phyloP scores from a whole-genome alignment of 495 filamentous ascomycete species.

The Amniculicola lignicola region DNA sequence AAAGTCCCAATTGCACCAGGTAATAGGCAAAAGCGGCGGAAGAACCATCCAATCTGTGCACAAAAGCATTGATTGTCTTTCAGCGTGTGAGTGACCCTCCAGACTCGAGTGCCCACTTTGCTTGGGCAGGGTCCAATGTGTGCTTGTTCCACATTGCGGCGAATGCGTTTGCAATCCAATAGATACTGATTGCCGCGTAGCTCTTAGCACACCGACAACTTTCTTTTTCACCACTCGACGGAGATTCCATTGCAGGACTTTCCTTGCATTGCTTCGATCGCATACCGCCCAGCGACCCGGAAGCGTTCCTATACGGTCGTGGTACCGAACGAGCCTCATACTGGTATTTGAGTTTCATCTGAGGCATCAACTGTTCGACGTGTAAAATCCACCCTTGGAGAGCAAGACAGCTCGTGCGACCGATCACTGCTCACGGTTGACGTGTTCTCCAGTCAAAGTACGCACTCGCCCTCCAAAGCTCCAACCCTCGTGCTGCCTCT shows the following conservation, averaged over 20 bases:
- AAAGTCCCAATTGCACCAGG: conserved; percentile 20
- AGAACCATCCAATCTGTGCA: no score
- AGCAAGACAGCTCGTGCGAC: background rate
- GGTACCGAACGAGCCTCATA: background rate
- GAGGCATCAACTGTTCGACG: conserved; percentile 7
- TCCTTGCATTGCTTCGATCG: background rate
- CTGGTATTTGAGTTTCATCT: conserved; percentile 3
- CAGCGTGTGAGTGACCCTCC: conserved; percentile 12
- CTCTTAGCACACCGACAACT: no score
- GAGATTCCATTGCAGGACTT: background rate
- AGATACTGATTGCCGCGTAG: no score
- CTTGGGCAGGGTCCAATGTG: background rate
- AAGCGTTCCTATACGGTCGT: background rate
- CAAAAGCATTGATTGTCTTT: no score
- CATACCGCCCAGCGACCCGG: background rate
- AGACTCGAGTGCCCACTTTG: background rate
- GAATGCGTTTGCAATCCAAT: no score
- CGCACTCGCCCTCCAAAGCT: background rate
- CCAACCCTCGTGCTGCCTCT: background rate
- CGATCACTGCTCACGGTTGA: background rate
- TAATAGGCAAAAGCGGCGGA: background rate
- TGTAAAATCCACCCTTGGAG: background rate
- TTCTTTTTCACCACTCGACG: no score
- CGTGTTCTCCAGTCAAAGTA: conserved; percentile 11
- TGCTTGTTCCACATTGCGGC: background rate